phyloP scores from a whole-genome alignment of 345 rosid genomes.

The Hibiscus syriacus region DNA sequence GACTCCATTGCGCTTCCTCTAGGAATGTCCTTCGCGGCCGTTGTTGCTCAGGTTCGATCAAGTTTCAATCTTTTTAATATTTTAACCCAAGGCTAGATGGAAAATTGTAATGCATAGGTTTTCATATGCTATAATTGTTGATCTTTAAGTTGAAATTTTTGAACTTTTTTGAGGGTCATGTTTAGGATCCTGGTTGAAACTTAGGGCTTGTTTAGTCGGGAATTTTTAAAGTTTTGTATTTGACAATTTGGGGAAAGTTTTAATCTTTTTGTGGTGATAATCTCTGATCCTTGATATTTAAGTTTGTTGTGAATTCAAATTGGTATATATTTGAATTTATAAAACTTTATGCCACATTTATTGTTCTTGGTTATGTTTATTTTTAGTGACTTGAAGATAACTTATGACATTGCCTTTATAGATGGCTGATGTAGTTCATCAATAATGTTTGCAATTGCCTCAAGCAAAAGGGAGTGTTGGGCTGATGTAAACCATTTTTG shows the following conservation, averaged over 20 bases:
- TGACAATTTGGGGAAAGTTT: background rate
- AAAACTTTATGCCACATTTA: background rate
- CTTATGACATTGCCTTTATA: background rate
- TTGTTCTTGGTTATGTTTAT: background rate
- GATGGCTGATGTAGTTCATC: conserved; percentile 7
- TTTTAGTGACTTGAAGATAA: background rate
- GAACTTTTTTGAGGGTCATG: background rate
- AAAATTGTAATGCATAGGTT: background rate
- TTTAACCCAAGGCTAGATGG: background rate
- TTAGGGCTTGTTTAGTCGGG: background rate
- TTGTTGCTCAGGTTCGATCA: conserved; percentile 67
- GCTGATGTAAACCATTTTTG: conserved; percentile 4
- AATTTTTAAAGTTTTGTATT: background rate
- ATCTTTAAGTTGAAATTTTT: background rate
- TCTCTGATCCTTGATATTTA: background rate
- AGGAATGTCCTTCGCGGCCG: conserved; percentile 91
- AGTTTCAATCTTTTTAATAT: conserved; percentile 1
- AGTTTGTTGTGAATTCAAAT: background rate
- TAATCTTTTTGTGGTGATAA: background rate
- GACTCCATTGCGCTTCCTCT: conserved; percentile 78
- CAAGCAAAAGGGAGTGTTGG: conserved; percentile 4
- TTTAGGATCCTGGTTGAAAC: background rate
- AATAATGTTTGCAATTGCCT: conserved; percentile 3
- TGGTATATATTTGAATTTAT: background rate
- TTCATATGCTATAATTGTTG: background rate